phyloP scores from a whole-genome alignment of 2,329 filamentous ascomycete genomes.

The Fusarium citri region DNA sequence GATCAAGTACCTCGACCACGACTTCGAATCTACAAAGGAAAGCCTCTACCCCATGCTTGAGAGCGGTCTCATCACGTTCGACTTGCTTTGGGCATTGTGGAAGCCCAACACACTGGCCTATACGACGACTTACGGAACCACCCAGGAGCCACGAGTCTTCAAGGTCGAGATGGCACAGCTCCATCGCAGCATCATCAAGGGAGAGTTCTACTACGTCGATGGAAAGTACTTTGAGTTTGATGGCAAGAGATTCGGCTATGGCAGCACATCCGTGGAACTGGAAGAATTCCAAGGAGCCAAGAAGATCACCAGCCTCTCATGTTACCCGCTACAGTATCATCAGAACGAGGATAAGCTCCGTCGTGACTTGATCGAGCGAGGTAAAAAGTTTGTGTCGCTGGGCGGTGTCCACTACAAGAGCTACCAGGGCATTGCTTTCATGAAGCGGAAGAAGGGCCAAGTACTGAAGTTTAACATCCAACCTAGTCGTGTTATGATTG shows the following conservation, averaged over 20 bases:
- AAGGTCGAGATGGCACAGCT: conserved; percentile 82
- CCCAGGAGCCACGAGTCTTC: conserved; percentile 83
- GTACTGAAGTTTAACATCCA: conserved; percentile 84
- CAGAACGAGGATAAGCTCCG: conserved; percentile 74
- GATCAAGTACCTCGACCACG: conserved; percentile 80
- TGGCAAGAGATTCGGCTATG: conserved; percentile 85
- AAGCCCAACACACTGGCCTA: conserved; percentile 87
- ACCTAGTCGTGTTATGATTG: conserved; percentile 88
- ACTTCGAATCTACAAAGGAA: conserved; percentile 82
- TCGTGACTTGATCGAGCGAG: conserved; percentile 78
- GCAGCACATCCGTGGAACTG: conserved; percentile 76
- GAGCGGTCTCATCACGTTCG: conserved; percentile 87
- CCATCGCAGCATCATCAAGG: conserved; percentile 74
- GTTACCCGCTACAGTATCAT: conserved; percentile 85
- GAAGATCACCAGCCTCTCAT: conserved; percentile 82
- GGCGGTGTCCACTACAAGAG: conserved; percentile 85
- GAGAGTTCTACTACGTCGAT: conserved; percentile 81
- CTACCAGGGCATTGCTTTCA: conserved; percentile 86
- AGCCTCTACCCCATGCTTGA: conserved; percentile 82
- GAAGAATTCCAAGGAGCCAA: conserved; percentile 81
- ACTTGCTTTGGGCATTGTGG: conserved; percentile 88
- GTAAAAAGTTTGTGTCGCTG: conserved; percentile 85
- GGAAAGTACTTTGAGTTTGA: conserved; percentile 88
- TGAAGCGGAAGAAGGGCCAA: conserved; percentile 77
- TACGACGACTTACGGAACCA: conserved; percentile 79